phyloP scores from a whole-genome alignment of 345 rosid genomes.

The Hypericum androsaemum region DNA sequence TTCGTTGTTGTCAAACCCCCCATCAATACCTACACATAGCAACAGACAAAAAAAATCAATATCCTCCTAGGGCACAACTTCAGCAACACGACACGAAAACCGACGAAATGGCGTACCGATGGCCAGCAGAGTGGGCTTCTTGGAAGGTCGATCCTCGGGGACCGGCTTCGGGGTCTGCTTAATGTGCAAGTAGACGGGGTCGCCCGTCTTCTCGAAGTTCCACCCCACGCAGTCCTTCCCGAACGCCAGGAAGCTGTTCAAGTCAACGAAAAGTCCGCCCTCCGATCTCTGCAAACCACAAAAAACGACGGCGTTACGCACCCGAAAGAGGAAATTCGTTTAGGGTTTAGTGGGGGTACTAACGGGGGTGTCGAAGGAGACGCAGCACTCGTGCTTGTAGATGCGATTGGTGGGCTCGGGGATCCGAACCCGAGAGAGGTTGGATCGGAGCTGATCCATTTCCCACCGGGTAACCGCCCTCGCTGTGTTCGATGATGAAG shows the following conservation, averaged over 20 bases:
- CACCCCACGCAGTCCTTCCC: conserved; percentile 79
- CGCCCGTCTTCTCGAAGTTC: conserved; percentile 87
- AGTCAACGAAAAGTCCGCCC: conserved; percentile 84
- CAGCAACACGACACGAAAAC: not conserved
- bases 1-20: conserved; percentile 88
- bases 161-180: conserved; percentile 62
- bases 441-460: conserved; percentile 90
- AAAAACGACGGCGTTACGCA: not conserved
- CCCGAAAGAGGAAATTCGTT: not conserved
- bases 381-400: conserved; percentile 95
- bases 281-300: conserved; percentile 62
- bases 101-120: conserved; percentile 44
- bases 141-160: conserved; percentile 81
- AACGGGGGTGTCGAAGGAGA: conserved; percentile 92
- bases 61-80: not conserved
- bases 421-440: conserved; percentile 93
- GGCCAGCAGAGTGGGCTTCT: conserved; percentile 85
- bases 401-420: conserved; percentile 96
- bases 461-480: conserved; percentile 13
- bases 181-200: conserved; percentile 79
- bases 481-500: not conserved
- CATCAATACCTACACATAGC: conserved; percentile 60
- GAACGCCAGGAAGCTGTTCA: conserved; percentile 85
- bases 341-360: conserved; percentile 4
- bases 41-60: conserved; percentile 6